Conservation (phyloP, 2,329 filamentous ascomycete genomes). For the Aureobasidium pullulans region DNA sequence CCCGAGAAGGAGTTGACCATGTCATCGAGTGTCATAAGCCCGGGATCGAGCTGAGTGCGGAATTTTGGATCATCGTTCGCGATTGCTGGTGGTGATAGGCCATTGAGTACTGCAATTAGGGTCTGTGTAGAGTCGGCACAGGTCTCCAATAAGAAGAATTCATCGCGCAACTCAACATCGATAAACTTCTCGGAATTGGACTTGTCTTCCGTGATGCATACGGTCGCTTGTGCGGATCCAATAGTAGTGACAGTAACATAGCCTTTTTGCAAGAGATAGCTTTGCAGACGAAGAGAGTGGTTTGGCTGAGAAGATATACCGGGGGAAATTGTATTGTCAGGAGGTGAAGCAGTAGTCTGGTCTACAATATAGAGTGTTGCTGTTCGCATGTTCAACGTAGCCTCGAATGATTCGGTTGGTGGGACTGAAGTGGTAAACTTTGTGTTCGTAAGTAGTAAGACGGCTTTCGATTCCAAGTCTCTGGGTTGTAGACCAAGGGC, state of each 20-base stretch:
- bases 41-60: slow-evolving; percentile 58
- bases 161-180: slow-evolving; percentile 75
- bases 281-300: slow-evolving; percentile 29
- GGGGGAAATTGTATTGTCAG: background rate
- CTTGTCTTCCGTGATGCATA: slow-evolving; percentile 53
- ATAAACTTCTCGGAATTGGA: slow-evolving; percentile 58
- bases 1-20: slow-evolving; percentile 85
- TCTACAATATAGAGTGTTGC: slow-evolving; percentile 79
- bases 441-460: slow-evolving; percentile 72
- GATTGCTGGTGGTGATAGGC: slow-evolving; percentile 72
- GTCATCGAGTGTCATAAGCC: slow-evolving; percentile 65
- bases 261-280: slow-evolving; percentile 53
- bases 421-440: slow-evolving; percentile 62
- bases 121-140: slow-evolving; percentile 97
- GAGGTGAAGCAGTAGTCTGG: slow-evolving; percentile 38
- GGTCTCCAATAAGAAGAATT: slow-evolving; percentile 83
- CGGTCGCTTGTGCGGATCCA: slow-evolving; percentile 65
- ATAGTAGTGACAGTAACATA: slow-evolving; percentile 84
- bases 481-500: slow-evolving; percentile 79
- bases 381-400: slow-evolving; percentile 64
- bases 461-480: slow-evolving; percentile 64
- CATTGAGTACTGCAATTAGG: slow-evolving; percentile 69
- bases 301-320: background rate
- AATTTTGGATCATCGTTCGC: slow-evolving; percentile 81
- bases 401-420: slow-evolving; percentile 56